Evolutionary conservation across 345 rosid genomes (phyloP).

Genomic region (Crucihimalaya himalaica): DNA sequence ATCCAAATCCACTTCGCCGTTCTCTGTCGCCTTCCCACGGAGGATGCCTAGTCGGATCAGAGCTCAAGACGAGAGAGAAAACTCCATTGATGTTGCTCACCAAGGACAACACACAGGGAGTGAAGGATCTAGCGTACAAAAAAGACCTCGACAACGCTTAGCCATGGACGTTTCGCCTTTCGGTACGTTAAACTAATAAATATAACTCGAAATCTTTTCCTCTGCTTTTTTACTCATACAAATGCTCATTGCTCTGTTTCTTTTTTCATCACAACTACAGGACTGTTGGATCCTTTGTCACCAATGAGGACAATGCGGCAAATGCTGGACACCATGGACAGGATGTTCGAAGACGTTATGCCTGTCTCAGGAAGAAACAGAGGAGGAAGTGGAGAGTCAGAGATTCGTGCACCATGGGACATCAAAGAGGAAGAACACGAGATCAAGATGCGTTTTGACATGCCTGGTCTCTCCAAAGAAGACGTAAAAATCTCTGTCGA

Average conservation of each 20-base stretch:
- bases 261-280: slow-evolving; percentile 28
- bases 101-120: slow-evolving; percentile 40
- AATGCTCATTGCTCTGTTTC: too few species aligned
- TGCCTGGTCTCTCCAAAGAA: slow-evolving; percentile 83
- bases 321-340: slow-evolving; percentile 80
- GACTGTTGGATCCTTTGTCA: slow-evolving; percentile 60
- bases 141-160: slow-evolving; percentile 47
- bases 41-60: slow-evolving; percentile 35
- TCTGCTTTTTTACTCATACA: not conserved
- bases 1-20: slow-evolving; percentile 28
- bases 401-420: slow-evolving; percentile 74
- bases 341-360: slow-evolving; percentile 60
- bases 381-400: slow-evolving; percentile 35
- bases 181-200: slow-evolving; percentile 44
- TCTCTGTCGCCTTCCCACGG: slow-evolving; percentile 41
- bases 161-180: slow-evolving; percentile 63
- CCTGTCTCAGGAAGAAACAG: slow-evolving; percentile 42
- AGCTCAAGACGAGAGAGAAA: slow-evolving; percentile 47
- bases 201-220: too few species aligned
- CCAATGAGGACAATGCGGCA: slow-evolving; percentile 84
- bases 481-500: slow-evolving; percentile 72
- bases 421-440: slow-evolving; percentile 74
- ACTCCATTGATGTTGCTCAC: slow-evolving; percentile 56
- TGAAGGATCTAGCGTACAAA: slow-evolving; percentile 50
- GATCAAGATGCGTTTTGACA: slow-evolving; percentile 79